Percentiles rank a stretch among this genome's conserved stretches.
These are phyloP conservation scores for Talaromyces stipitatus DNA, from an alignment of 495 filamentous ascomycete species.

Conservation along the genomic window DNA sequence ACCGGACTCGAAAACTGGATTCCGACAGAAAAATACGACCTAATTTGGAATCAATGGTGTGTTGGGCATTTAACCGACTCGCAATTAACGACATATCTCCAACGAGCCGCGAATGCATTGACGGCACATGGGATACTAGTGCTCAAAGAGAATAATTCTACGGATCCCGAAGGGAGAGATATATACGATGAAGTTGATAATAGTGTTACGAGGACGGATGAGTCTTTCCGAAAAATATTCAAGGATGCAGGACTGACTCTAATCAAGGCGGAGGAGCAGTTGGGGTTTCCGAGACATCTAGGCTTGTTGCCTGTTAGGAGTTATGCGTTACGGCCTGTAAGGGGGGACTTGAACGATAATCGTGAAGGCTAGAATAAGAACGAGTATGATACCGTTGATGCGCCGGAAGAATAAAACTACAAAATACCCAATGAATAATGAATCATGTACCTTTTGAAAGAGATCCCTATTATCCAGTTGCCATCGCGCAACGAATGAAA, in stretches of 20 bases:
- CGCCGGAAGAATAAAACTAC: neutral
- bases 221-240: conserved; percentile 63
- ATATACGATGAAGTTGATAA: conserved; percentile 72
- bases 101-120: conserved; percentile 50
- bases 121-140: conserved; percentile 52
- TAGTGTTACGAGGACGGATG: conserved; percentile 70
- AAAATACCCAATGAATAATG: neutral
- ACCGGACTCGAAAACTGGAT: conserved; percentile 69
- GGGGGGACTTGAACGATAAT: neutral
- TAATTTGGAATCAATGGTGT: conserved; percentile 83
- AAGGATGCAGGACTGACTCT: conserved; percentile 58
- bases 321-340: conserved; percentile 47
- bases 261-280: conserved; percentile 66
- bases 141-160: conserved; percentile 82
- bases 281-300: conserved; percentile 57
- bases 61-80: conserved; percentile 80
- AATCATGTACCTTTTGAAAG: neutral
- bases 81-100: conserved; percentile 61
- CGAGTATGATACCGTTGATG: neutral
- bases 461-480: neutral
- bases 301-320: conserved; percentile 61
- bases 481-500: neutral
- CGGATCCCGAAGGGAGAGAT: conserved; percentile 46
- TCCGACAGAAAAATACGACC: conserved; percentile 48
- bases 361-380: neutral